These are phyloP conservation scores for Uronychia binucleata DNA, from an alignment of 73 alveolate genomes.

Conservation along the genomic window DNA sequence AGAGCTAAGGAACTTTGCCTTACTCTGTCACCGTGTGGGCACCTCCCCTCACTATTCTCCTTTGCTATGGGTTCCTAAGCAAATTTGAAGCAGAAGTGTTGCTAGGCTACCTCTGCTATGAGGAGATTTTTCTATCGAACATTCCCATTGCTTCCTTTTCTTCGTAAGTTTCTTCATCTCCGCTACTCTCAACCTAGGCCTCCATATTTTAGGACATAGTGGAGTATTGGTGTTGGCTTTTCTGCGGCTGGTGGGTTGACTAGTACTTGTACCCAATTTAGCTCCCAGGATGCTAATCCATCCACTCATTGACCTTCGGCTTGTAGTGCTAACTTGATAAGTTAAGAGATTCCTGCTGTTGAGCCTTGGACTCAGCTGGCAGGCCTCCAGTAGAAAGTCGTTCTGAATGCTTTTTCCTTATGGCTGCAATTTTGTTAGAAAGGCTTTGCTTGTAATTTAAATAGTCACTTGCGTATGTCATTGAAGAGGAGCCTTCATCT, in stretches of 20 bases:
- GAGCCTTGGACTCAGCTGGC: background rate
- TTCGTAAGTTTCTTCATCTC: background rate
- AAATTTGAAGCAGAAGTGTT: background rate
- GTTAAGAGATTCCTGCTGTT: too few species aligned
- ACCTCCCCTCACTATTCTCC: background rate
- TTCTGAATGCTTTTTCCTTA: background rate
- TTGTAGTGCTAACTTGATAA: background rate
- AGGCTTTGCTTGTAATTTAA: background rate
- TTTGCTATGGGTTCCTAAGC: background rate
- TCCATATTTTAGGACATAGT: background rate
- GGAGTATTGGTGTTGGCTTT: background rate
- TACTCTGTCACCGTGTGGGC: background rate
- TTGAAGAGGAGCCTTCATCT: background rate
- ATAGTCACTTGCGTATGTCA: background rate
- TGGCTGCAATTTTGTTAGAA: conserved; percentile 1
- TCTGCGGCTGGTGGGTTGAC: background rate
- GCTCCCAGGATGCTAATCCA: too few species aligned
- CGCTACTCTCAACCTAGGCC: background rate
- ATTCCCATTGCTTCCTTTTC: background rate
- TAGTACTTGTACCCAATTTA: too few species aligned
- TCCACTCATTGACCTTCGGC: background rate
- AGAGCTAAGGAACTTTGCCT: background rate
- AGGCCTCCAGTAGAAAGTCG: background rate
- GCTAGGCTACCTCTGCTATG: background rate
- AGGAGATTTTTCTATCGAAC: background rate